A percentile compares a stretch with the other conserved stretches of the same genome.
These are phyloP conservation scores for Saxispiralis lemnorum DNA, from an alignment of 495 filamentous ascomycete genomes.

Conservation along the genomic window DNA sequence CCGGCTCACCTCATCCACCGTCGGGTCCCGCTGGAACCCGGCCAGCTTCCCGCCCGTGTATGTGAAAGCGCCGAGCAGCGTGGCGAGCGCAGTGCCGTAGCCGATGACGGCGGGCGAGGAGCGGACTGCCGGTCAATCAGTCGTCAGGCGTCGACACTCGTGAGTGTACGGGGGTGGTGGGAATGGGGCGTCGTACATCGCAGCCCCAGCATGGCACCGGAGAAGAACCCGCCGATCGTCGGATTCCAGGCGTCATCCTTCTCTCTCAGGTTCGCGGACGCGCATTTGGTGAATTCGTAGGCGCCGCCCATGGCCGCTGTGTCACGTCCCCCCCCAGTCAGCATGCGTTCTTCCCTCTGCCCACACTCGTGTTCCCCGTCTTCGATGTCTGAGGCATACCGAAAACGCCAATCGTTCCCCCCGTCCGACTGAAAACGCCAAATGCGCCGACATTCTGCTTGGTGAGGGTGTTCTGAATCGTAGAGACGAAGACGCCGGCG, in stretches of 20 bases:
- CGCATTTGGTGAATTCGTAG: constrained; percentile 57
- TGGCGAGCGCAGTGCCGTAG: constrained; percentile 47
- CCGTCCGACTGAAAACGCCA: constrained; percentile 58
- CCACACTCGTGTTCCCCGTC: neutral
- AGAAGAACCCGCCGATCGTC: constrained; percentile 55
- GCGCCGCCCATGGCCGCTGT: constrained; percentile 64
- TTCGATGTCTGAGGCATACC: constrained; percentile 30
- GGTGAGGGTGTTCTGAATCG: constrained; percentile 67
- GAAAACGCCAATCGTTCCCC: constrained; percentile 46
- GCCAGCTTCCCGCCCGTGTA: constrained; percentile 55
- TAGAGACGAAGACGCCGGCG: constrained; percentile 53
- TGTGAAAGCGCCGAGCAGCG: constrained; percentile 49
- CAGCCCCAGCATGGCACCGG: constrained; percentile 49
- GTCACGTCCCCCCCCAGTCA: constrained; percentile 7
- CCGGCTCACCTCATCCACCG: constrained; percentile 62
- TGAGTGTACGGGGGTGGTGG: neutral
- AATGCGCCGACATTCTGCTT: constrained; percentile 59
- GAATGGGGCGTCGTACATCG: constrained; percentile 28
- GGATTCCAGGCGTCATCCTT: constrained; percentile 55
- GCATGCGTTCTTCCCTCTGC: neutral
- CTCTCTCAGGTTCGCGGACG: constrained; percentile 60
- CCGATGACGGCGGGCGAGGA: constrained; percentile 67
- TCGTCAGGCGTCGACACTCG: neutral
- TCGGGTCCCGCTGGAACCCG: constrained; percentile 37
- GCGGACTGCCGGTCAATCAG: constrained; percentile 33